Evolutionary conservation across 495 filamentous ascomycete genomes (phyloP).

Genomic region (Bryoglossum gracile): DNA sequence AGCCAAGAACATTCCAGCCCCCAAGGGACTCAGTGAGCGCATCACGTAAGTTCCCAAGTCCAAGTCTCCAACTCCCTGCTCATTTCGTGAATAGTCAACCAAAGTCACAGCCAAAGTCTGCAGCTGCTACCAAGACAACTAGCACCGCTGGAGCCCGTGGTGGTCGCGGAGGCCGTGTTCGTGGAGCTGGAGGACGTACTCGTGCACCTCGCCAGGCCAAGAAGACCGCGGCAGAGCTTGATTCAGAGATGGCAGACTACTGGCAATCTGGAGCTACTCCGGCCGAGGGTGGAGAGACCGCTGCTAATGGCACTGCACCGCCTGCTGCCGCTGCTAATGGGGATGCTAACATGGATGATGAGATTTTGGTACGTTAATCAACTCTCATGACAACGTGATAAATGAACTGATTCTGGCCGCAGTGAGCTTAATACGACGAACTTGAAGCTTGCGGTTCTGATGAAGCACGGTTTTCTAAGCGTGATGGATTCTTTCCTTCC

Average conservation of each 20-base stretch:
- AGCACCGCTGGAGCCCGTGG: conserved; percentile 34
- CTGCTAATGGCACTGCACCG: conserved; percentile 23
- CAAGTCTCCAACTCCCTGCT: conserved; percentile 14
- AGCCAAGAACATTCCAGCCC: conserved; percentile 53
- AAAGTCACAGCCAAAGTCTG: conserved; percentile 80
- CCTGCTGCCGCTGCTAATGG: conserved; percentile 29
- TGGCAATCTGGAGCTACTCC: conserved; percentile 42
- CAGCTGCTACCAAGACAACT: conserved; percentile 56
- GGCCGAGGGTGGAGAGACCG: conserved; percentile 25
- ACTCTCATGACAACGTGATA: neutral
- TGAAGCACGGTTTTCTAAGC: no score
- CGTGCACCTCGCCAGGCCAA: conserved; percentile 62
- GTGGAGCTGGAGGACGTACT: conserved; percentile 39
- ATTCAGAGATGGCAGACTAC: conserved; percentile 95
- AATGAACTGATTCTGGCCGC: neutral
- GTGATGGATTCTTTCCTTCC: no score
- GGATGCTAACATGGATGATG: conserved; percentile 45
- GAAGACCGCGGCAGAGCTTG: conserved; percentile 91
- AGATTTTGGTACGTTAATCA: conserved; percentile 21
- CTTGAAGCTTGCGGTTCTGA: no score
- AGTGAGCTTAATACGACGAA: conserved; percentile 10
- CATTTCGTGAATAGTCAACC: conserved; percentile 39
- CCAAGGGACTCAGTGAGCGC: conserved; percentile 79
- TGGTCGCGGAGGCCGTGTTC: conserved; percentile 42
- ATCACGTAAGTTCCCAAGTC: conserved; percentile 52